Evolutionary conservation across 306 rosid species (phyloP).

Genomic region (Potentilla sterilis): DNA sequence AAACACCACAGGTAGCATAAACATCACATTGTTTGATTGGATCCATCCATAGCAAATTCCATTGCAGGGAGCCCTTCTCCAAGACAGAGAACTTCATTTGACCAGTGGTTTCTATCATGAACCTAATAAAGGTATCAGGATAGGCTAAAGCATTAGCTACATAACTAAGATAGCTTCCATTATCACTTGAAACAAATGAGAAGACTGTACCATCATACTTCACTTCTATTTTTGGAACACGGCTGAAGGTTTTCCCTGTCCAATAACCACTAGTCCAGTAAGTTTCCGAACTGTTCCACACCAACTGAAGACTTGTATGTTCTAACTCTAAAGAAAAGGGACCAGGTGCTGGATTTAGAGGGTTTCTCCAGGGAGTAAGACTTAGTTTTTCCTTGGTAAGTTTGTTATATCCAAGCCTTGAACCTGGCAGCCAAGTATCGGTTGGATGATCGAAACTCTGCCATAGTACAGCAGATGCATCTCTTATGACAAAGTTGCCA

Average conservation of each 20-base stretch:
- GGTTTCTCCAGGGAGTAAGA: no score
- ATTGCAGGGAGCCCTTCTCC: background rate
- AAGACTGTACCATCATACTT: background rate
- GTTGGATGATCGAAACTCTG: no score
- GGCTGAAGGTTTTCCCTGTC: background rate
- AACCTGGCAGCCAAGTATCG: no score
- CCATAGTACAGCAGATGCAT: no score
- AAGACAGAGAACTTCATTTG: background rate
- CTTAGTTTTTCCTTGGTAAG: no score
- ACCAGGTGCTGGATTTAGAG: no score
- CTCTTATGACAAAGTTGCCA: no score
- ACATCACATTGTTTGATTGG: background rate
- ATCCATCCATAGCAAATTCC: background rate
- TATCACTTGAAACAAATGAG: background rate
- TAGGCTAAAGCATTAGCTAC: background rate
- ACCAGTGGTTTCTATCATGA: conserved; percentile 5
- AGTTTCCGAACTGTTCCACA: no score
- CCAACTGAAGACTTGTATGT: no score
- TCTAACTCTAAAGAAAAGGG: no score
- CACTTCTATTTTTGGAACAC: background rate
- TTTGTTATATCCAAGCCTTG: no score
- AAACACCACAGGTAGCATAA: background rate
- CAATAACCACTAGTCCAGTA: no score
- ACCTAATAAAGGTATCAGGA: background rate
- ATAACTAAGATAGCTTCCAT: background rate